A percentile compares a stretch with the other conserved stretches of the same genome.
Evolutionary conservation across 148 eudicot genomes (phyloP).

Genomic region (Salicornia ramosissima): DNA sequence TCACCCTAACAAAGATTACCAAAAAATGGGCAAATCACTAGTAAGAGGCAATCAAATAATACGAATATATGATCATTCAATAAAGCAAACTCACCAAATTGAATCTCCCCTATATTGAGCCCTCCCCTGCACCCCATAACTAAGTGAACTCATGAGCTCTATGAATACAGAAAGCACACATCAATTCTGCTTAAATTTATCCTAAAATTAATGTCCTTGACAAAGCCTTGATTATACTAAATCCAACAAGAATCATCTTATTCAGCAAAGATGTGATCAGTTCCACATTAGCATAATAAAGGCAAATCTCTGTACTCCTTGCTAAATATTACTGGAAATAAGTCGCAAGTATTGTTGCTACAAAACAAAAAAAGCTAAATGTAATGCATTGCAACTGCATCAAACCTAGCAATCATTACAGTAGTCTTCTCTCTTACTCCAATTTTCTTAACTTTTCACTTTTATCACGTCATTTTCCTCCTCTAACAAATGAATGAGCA

Average conservation of each 20-base stretch:
- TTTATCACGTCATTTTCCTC: neutral
- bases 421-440: constrained; percentile 1
- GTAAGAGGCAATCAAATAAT: neutral
- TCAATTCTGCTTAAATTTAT: neutral
- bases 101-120: neutral
- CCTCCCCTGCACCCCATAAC: neutral
- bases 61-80: neutral
- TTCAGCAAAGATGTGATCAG: neutral
- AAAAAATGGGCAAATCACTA: neutral
- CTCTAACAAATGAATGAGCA: neutral
- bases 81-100: neutral
- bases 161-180: neutral
- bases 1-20: neutral
- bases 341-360: neutral
- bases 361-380: neutral
- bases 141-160: neutral
- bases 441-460: neutral
- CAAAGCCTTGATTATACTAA: neutral
- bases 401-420: constrained; percentile 10
- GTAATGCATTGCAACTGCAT: neutral
- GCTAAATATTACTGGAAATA: neutral
- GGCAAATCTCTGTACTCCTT: neutral
- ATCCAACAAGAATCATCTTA: neutral
- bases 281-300: neutral
- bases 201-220: neutral